Evolutionary conservation across 176 grass and related monocot genomes (phyloP), one percentile per base, ranked within the genome.

Genomic region (Tillandsia leiboldiana): DNA sequence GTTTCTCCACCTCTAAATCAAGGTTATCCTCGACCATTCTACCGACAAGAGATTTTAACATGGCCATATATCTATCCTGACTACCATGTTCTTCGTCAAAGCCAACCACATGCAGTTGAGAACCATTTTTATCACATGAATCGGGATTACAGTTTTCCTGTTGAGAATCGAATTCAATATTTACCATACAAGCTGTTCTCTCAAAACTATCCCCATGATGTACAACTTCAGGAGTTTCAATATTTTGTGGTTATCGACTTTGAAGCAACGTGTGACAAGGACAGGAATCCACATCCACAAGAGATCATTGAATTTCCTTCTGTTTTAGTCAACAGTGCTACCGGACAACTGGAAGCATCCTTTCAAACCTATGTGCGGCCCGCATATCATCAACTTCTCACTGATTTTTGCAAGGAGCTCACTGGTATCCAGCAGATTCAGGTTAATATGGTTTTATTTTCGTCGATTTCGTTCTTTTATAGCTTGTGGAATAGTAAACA

Each of bases 241-340:
- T 93, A 97, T 87, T 97, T 97, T 78, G 94, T 97, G 72, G 94
- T 97, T 80, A 93, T 97, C 69, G 94, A 97, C 69, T 97, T 97
- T 82, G 94, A 97, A 73, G 94, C 89, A 71, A 97, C 94, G 26
- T 97, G 94, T 42, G 94, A 97, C 79, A 93, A 90, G 74, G 89
- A 93, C 59, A 93, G 75, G 22, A 93, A 90, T 65, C 82, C 74
- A 17, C 87, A 90, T 62, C 94, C 94, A 59, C 94, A 97, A 79
- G 94, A 97, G 80, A 93, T 97, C 58, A 97, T 97, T 65, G 94
- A 97, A 72, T 97, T 97, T 69, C 94, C 94, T 66, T 97, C 94
- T 72, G 94, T 97, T 71, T 82, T 97, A 81, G 89, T 97, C 74
- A 97, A 97, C 83, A 90, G 89, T 85, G 73, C 76, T 66, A 93